These are phyloP conservation scores for Cryptosporidium meleagridis DNA, from an alignment of 169 alveolate species.

Conservation along the genomic window DNA sequence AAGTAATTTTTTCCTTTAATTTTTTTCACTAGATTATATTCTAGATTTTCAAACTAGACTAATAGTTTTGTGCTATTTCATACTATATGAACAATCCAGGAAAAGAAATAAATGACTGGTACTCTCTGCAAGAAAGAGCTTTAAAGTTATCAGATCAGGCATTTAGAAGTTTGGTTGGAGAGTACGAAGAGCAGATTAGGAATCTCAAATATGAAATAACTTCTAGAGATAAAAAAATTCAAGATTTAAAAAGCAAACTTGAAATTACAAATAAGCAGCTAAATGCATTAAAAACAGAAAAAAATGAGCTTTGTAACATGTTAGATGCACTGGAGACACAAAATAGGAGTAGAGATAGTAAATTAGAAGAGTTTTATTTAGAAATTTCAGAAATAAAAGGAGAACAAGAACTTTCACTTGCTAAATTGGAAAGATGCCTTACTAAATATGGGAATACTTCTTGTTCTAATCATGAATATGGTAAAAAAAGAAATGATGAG, in stretches of 20 bases:
- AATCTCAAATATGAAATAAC: slow-evolving; percentile 14
- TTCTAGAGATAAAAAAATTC: slow-evolving; percentile 34
- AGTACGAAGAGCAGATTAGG: slow-evolving; percentile 34
- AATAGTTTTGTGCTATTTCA: neutral
- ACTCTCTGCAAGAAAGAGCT: slow-evolving; percentile 61
- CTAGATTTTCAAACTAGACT: neutral
- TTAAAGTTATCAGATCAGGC: slow-evolving; percentile 56
- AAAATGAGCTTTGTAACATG: slow-evolving; percentile 15
- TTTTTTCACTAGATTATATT: neutral
- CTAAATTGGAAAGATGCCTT: slow-evolving; percentile 16
- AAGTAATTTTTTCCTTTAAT: neutral
- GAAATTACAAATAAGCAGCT: slow-evolving; percentile 21
- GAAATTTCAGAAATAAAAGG: slow-evolving; percentile 34
- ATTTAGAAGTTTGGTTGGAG: slow-evolving; percentile 14
- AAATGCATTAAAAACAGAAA: slow-evolving; percentile 22
- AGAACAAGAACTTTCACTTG: slow-evolving; percentile 7
- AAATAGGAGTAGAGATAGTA: slow-evolving; percentile 12
- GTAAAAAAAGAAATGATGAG: neutral
- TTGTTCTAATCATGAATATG: neutral
- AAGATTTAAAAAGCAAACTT: slow-evolving; percentile 26
- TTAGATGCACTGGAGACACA: slow-evolving; percentile 9
- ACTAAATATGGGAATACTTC: neutral
- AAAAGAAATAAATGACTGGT: slow-evolving; percentile 49
- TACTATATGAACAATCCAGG: slow-evolving; percentile 3
- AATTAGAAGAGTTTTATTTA: neutral